phyloP scores from a whole-genome alignment of 2,329 filamentous ascomycete species.

The Myriosclerotinia curreyana region DNA sequence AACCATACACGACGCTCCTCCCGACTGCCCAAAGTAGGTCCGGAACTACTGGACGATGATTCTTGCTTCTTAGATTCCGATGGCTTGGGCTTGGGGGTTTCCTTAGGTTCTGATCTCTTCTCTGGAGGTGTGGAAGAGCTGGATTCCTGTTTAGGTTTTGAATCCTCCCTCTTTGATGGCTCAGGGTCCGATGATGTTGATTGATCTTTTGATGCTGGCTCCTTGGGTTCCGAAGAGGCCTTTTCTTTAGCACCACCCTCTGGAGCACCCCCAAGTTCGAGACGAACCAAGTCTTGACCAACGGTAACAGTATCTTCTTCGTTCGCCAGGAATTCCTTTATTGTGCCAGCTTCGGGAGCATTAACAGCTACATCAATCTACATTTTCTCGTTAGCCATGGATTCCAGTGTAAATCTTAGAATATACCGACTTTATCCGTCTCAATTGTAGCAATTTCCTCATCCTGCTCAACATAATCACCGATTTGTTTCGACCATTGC shows the following conservation, averaged over 20 bases:
- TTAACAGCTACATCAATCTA: conserved; percentile 97
- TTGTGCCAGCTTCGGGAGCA: conserved; percentile 82
- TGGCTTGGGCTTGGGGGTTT: conserved; percentile 42
- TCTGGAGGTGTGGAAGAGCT: conserved; percentile 43
- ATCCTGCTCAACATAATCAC: conserved; percentile 90
- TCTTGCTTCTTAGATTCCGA: conserved; percentile 40
- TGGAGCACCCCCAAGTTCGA: conserved; percentile 72
- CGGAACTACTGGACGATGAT: conserved; percentile 36
- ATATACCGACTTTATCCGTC: conserved; percentile 79
- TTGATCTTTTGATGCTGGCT: conserved; percentile 55
- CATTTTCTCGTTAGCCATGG: not conserved
- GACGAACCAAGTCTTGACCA: conserved; percentile 82
- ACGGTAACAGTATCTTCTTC: conserved; percentile 96
- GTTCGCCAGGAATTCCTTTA: conserved; percentile 86
- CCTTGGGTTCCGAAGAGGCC: conserved; percentile 54
- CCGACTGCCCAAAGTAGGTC: conserved; percentile 61
- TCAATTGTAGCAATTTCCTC: conserved; percentile 99
- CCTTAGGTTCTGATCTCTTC: conserved; percentile 45
- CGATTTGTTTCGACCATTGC: conserved; percentile 88
- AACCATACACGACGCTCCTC: conserved; percentile 80
- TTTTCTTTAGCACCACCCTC: conserved; percentile 53
- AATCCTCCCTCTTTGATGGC: conserved; percentile 42
- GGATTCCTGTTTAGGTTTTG: conserved; percentile 43
- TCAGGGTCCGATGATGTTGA: conserved; percentile 49
- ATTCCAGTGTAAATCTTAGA: not conserved